These are phyloP conservation scores for Calonectria pseudoturangicola DNA, from an alignment of 2,329 filamentous ascomycete species.

Conservation along the genomic window DNA sequence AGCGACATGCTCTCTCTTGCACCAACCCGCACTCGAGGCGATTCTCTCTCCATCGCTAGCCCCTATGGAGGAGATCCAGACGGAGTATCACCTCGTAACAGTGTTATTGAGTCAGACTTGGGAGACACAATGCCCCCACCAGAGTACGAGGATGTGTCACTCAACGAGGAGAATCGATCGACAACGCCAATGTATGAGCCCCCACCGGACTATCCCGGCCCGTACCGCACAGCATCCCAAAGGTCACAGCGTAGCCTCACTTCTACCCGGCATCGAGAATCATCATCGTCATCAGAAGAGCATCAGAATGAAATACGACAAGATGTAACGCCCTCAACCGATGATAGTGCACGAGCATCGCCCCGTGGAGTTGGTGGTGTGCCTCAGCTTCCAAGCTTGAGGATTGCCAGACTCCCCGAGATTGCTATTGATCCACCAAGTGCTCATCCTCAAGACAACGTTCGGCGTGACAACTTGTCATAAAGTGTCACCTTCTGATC, in stretches of 20 bases:
- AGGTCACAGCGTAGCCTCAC: constrained; percentile 40
- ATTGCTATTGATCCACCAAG: constrained; percentile 76
- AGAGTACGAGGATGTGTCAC: constrained; percentile 71
- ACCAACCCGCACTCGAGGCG: constrained; percentile 61
- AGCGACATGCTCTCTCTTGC: constrained; percentile 65
- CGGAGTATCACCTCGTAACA: constrained; percentile 66
- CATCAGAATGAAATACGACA: constrained; percentile 46
- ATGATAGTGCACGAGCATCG: constrained; percentile 24
- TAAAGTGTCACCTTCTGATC: constrained; percentile 32
- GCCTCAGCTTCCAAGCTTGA: constrained; percentile 72
- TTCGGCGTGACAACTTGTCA: constrained; percentile 37
- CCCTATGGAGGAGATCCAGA: constrained; percentile 58
- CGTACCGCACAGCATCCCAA: constrained; percentile 55
- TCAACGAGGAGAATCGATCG: constrained; percentile 63
- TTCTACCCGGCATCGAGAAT: constrained; percentile 1
- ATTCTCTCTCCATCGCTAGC: constrained; percentile 60
- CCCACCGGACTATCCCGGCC: constrained; percentile 71
- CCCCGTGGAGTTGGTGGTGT: constrained; percentile 61
- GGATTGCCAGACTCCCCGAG: constrained; percentile 69
- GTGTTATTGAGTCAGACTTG: constrained; percentile 71
- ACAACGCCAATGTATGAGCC: constrained; percentile 67
- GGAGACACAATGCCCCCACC: constrained; percentile 72
- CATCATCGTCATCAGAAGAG: constrained; percentile 15
- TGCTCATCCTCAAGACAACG: constrained; percentile 52
- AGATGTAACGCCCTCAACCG: constrained; percentile 36